phyloP scores from a whole-genome alignment of 306 rosid genomes.

The Inga laurina region DNA sequence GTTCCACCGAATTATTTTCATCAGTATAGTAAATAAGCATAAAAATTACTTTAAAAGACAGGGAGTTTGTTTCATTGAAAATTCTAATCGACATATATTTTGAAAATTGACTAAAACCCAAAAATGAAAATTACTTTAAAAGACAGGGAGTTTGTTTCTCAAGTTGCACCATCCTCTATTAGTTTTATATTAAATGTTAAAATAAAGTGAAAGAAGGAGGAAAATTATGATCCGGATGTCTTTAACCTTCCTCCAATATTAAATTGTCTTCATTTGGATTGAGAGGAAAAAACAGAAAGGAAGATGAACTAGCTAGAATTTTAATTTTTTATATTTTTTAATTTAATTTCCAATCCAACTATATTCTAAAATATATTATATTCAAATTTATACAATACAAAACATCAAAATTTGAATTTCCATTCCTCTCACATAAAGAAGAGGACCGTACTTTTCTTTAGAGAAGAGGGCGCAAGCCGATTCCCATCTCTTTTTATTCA shows the following conservation, averaged over 20 bases:
- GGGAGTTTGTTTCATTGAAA: not conserved
- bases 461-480: too few species aligned
- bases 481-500: not conserved
- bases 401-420: not conserved
- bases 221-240: not conserved
- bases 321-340: not conserved
- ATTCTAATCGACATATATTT: not conserved
- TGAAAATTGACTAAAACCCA: not conserved
- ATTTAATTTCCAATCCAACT: too few species aligned
- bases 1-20: not conserved
- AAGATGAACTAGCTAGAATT: not conserved
- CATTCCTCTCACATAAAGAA: not conserved
- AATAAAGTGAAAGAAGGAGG: not conserved
- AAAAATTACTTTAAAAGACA: too few species aligned
- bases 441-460: too few species aligned
- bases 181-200: too few species aligned
- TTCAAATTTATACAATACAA: not conserved
- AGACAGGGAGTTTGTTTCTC: too few species aligned
- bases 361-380: too few species aligned
- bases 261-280: not conserved
- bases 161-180: too few species aligned
- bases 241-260: not conserved
- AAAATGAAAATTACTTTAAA: not conserved
- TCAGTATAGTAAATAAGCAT: not conserved
- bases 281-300: not conserved